Base-by-base conservation (phyloP, 2,329 filamentous ascomycete species). In the Paraconiothyrium brasiliense region DNA sequence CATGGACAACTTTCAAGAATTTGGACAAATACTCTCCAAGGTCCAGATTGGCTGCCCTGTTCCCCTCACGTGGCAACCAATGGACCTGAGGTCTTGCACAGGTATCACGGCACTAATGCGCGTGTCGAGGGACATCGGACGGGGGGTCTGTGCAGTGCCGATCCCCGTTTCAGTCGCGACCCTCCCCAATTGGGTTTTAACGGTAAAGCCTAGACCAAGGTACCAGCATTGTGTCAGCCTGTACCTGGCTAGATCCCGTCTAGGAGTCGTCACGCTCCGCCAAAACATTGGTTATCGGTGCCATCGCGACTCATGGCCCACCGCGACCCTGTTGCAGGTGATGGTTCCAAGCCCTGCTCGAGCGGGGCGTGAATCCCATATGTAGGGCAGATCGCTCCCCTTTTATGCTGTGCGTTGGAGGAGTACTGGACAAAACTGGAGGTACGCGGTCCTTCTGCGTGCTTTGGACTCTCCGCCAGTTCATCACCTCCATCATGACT, bases 51-150 rank as follows among this genome's bases (percentile, higher is more conserved):
- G 43, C 41, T 24, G 43, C 34, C 24, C 22, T 44, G 13, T 35
- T 46, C 41, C 41, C 57, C 22, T 56, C 52, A 60, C 46, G 52
- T 51, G 57, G 50, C 32, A 48, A 32, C 20, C 24, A 55, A 44
- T 43, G 22, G 50, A n/a, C 14, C 14, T 30, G 27, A 30, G 4
- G 4, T 43, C 57, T 46, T 44, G 44, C 49, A 56, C 20, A 20
- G 20, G 20, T 56, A 44, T 44, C 51, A 39, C 52, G 20, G 52
- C 58, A 46, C 58, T 60, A 60, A 56, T 60, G 51, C 57, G 24
- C 52, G 58, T 60, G 58, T 34, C 44, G 58, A 60, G 50, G 32
- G 13, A 44, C 39, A 16, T 44, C 22, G 32, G 1, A 35, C 35
- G 47, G 51, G 27, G 58, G 55, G 35, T 27, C 58, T 41, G 58